Percentiles rank a stretch among this genome's conserved stretches.
Evolutionary conservation across 176 grass and related monocot species (phyloP).

Genomic region (Lolium perenne): DNA sequence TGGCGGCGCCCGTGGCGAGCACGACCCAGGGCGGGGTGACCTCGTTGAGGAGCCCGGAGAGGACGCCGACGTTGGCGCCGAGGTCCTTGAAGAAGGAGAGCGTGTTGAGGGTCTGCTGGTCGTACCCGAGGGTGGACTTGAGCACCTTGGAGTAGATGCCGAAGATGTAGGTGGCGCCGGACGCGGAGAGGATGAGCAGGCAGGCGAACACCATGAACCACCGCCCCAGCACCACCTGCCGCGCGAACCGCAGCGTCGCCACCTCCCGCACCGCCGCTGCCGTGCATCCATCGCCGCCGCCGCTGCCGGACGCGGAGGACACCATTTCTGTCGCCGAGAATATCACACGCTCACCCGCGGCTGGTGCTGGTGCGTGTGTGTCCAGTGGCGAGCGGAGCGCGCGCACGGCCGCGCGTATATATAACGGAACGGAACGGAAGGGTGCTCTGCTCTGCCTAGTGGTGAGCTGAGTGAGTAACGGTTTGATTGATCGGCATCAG

Average conservation of each 20-base stretch:
- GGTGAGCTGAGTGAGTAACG: not conserved
- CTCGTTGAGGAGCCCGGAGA: constrained; percentile 87
- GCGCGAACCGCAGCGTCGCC: constrained; percentile 45
- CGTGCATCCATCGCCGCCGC: not conserved
- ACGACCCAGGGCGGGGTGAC: constrained; percentile 77
- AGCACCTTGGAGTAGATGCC: constrained; percentile 74
- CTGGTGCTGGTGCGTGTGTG: not conserved
- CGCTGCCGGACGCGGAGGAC: constrained; percentile 29
- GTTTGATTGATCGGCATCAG: not conserved
- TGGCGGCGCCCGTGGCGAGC: constrained; percentile 61
- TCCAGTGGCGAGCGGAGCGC: constrained; percentile 1
- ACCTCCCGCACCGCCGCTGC: not conserved
- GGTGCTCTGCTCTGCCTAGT: not conserved
- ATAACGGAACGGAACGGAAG: not conserved
- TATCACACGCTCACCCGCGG: not conserved
- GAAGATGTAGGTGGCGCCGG: constrained; percentile 79
- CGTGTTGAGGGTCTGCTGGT: constrained; percentile 78
- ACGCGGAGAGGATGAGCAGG: constrained; percentile 65
- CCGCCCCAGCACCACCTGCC: constrained; percentile 57
- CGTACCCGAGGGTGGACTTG: constrained; percentile 57
- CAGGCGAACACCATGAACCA: constrained; percentile 86
- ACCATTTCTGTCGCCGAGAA: constrained; percentile 38
- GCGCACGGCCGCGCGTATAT: not conserved
- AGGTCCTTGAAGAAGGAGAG: constrained; percentile 72
- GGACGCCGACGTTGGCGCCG: constrained; percentile 52